phyloP scores from a whole-genome alignment of 2,329 filamentous ascomycete species.

The Ascocoryne sarcoides region DNA sequence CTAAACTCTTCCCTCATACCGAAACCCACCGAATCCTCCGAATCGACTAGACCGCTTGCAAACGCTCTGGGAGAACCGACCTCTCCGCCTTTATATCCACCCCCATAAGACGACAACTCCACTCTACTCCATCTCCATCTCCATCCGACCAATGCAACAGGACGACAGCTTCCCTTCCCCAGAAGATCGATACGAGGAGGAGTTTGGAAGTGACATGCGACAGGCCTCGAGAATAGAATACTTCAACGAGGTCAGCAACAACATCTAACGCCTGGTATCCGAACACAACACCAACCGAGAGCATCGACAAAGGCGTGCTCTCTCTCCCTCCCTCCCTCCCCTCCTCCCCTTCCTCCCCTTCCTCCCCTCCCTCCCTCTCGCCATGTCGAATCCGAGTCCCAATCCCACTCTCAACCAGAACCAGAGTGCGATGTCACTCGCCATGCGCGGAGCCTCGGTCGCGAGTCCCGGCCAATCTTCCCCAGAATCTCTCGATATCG shows the following conservation, averaged over 20 bases:
- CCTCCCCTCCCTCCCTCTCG: not conserved
- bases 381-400: not conserved
- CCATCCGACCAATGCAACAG: not conserved
- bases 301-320: not conserved
- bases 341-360: not conserved
- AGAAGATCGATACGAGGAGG: not conserved
- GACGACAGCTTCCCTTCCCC: not conserved
- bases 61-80: no score
- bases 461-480: conserved; percentile 19
- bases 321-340: not conserved
- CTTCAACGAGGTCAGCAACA: not conserved
- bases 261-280: not conserved
- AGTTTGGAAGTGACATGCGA: not conserved
- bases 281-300: not conserved
- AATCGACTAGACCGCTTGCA: no score
- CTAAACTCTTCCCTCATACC: no score
- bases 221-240: not conserved
- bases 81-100: not conserved
- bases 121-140: not conserved
- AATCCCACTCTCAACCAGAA: not conserved
- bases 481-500: conserved; percentile 21
- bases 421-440: not conserved
- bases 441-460: conserved; percentile 1
- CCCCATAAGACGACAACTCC: not conserved
- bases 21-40: no score